Evolutionary conservation across 179 eudicot genomes (phyloP).

Genomic region (Spinacia oleracea): DNA sequence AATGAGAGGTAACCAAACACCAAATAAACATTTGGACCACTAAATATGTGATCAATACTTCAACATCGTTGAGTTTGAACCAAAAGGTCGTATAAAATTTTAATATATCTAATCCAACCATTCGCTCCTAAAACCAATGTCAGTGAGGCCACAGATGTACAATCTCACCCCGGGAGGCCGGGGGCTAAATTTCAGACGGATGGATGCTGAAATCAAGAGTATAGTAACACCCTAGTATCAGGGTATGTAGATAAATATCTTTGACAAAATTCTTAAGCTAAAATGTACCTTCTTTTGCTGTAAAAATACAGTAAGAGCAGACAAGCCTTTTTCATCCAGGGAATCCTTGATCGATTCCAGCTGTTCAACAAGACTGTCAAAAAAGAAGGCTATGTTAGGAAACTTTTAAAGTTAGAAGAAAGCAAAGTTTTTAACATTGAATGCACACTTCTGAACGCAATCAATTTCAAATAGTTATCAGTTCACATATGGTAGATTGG

Average conservation of each 20-base stretch:
- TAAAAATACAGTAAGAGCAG: conserved; percentile 63
- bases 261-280: conserved; percentile 10
- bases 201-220: neutral
- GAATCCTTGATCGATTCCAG: conserved; percentile 82
- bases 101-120: neutral
- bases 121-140: neutral
- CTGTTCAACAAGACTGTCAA: conserved; percentile 89
- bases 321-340: conserved; percentile 51
- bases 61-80: too few species aligned
- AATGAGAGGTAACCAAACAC: neutral
- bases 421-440: neutral
- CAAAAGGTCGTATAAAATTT: neutral
- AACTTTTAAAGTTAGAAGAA: conserved; percentile 2
- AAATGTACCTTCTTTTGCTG: conserved; percentile 70
- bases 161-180: neutral
- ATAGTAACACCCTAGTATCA: neutral
- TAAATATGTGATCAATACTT: neutral
- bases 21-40: neutral
- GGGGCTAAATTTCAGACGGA: neutral
- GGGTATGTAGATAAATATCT: neutral
- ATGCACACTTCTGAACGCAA: conserved; percentile 10
- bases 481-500: neutral
- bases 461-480: neutral
- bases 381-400: neutral
- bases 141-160: neutral